Evolutionary conservation across 441 rosid species (phyloP).

Genomic region (Mallotus repandus): DNA sequence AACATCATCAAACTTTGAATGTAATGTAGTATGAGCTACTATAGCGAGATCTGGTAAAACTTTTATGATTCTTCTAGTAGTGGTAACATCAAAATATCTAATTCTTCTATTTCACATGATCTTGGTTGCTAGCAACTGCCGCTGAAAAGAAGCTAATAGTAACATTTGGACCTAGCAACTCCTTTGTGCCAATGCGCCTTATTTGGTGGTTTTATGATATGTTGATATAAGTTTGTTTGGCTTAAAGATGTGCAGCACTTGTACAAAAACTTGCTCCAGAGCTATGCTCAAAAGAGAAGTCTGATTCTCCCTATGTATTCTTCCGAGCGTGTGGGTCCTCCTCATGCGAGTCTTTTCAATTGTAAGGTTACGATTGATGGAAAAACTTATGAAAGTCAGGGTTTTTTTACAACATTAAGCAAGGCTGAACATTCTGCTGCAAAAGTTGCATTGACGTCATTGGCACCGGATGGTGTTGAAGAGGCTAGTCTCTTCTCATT

Average conservation of each 20-base stretch:
- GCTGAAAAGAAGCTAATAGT: too few species aligned
- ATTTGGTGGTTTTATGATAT: neutral
- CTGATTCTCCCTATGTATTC: slow-evolving; percentile 50
- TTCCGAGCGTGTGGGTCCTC: slow-evolving; percentile 57
- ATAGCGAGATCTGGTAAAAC: too few species aligned
- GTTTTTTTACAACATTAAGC: slow-evolving; percentile 50
- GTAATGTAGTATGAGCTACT: too few species aligned
- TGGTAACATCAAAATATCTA: too few species aligned
- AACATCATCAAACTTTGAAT: too few species aligned
- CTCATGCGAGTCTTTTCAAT: slow-evolving; percentile 62
- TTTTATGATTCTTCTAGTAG: too few species aligned
- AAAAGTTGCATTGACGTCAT: slow-evolving; percentile 51
- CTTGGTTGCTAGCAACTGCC: too few species aligned
- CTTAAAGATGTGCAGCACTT: slow-evolving; percentile 36
- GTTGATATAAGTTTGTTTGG: neutral
- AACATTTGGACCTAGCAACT: too few species aligned
- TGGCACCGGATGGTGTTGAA: slow-evolving; percentile 33
- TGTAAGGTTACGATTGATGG: slow-evolving; percentile 58
- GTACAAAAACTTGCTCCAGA: slow-evolving; percentile 56
- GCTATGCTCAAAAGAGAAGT: slow-evolving; percentile 51
- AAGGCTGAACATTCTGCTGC: slow-evolving; percentile 85
- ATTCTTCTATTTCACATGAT: too few species aligned
- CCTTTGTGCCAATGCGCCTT: too few species aligned
- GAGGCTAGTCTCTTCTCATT: slow-evolving; percentile 41
- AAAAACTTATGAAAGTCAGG: slow-evolving; percentile 42